A percentile compares a stretch with the other conserved stretches of the same genome.
These are phyloP conservation scores for Cryptococcus sp. DNA, from an alignment of 1,284 basidiomycete genomes.

Conservation along the genomic window DNA sequence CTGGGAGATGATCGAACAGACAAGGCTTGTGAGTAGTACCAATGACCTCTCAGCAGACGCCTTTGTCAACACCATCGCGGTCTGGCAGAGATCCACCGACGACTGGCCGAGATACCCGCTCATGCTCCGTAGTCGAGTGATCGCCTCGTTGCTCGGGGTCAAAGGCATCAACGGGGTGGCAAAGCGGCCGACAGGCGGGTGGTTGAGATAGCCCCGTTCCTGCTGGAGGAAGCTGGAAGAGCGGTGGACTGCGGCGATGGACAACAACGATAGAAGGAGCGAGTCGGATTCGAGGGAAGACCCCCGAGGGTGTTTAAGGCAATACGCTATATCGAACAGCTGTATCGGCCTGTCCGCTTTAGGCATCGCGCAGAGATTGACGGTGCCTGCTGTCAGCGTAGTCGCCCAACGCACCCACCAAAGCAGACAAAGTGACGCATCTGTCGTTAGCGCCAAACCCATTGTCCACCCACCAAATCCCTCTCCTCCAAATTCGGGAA, in stretches of 20 bases:
- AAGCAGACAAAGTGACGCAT: conserved; percentile 17
- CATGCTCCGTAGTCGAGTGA: conserved; percentile 1
- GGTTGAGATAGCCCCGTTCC: conserved; percentile 13
- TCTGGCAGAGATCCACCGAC: conserved; percentile 10
- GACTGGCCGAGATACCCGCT: conserved; percentile 9
- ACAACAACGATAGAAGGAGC: conserved; percentile 17
- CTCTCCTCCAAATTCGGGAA: conserved; percentile 16
- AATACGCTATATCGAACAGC: conserved; percentile 18
- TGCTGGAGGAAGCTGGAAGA: conserved; percentile 18
- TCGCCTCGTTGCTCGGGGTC: neutral
- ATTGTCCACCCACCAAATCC: conserved; percentile 12
- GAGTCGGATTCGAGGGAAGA: conserved; percentile 20
- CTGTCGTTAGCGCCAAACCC: neutral
- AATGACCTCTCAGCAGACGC: conserved; percentile 4
- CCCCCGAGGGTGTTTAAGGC: conserved; percentile 17
- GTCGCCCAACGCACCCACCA: too few relatives aligned
- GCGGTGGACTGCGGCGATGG: conserved; percentile 22
- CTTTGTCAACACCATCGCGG: conserved; percentile 5
- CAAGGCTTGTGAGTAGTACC: conserved; percentile 15
- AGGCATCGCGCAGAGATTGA: conserved; percentile 19
- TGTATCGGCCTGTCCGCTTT: conserved; percentile 14
- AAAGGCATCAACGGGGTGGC: too few relatives aligned
- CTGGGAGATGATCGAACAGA: conserved; percentile 18
- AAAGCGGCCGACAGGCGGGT: conserved; percentile 11
- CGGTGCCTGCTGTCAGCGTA: too few relatives aligned